Percentiles rank a stretch among this genome's conserved stretches.
These are phyloP conservation scores for Dactylellina leptospora DNA, from an alignment of 2,329 filamentous ascomycete genomes.

Conservation along the genomic window DNA sequence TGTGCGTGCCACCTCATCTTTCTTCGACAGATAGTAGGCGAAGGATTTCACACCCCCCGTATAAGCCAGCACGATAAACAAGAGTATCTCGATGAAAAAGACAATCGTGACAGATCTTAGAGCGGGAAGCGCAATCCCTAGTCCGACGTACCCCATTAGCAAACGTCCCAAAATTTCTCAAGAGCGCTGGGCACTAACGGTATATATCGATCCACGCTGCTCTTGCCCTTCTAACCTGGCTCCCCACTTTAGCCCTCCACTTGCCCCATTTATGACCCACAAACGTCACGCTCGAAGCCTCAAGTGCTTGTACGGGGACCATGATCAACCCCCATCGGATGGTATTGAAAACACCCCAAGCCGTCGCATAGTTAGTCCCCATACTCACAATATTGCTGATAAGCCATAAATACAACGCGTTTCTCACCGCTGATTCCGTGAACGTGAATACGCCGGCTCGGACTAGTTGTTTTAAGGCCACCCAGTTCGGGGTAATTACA, in stretches of 20 bases:
- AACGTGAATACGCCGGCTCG: constrained; percentile 70
- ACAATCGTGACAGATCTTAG: constrained; percentile 66
- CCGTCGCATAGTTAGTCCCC: constrained; percentile 72
- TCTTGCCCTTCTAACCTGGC: constrained; percentile 57
- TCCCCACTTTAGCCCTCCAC: constrained; percentile 61
- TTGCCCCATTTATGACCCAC: constrained; percentile 73
- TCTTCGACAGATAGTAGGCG: constrained; percentile 70
- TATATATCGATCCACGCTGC: constrained; percentile 59
- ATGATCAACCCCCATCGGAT: constrained; percentile 79
- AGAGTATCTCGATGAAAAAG: constrained; percentile 68
- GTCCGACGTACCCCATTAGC: too few species aligned
- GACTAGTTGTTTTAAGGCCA: constrained; percentile 65
- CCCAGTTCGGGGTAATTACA: constrained; percentile 60
- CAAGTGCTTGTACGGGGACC: constrained; percentile 74
- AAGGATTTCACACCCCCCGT: constrained; percentile 68
- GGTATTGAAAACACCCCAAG: constrained; percentile 77
- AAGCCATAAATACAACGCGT: constrained; percentile 76
- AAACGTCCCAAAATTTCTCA: too few species aligned
- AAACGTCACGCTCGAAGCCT: constrained; percentile 72
- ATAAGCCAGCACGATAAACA: constrained; percentile 71
- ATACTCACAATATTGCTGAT: constrained; percentile 71
- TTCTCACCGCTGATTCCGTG: constrained; percentile 72
- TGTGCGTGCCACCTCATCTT: constrained; percentile 68
- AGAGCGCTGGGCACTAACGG: too few species aligned
- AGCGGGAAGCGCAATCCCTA: constrained; percentile 66